phyloP scores from a whole-genome alignment of 106 monocot genomes.

The Dendrobium officinale region DNA sequence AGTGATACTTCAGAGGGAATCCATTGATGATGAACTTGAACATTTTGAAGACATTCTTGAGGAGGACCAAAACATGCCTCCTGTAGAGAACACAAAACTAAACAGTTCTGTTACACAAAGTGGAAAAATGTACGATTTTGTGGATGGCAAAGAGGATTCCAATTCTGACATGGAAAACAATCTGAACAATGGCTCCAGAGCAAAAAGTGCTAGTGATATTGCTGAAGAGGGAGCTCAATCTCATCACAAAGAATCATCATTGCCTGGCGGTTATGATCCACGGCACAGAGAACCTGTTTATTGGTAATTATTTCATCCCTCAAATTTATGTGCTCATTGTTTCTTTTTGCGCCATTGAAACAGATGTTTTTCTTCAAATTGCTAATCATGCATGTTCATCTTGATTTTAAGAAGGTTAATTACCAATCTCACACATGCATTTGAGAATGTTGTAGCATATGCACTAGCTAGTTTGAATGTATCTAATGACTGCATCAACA shows the following conservation, averaged over 20 bases:
- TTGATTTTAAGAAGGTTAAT: neutral
- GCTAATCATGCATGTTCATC: neutral
- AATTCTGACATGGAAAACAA: slow-evolving; percentile 17
- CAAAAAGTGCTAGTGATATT: neutral
- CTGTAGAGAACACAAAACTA: slow-evolving; percentile 7
- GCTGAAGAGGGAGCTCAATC: slow-evolving; percentile 15
- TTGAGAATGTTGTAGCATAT: no score
- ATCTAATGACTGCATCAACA: no score
- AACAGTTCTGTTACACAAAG: neutral
- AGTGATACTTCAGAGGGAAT: slow-evolving; percentile 74
- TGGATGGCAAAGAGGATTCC: slow-evolving; percentile 3
- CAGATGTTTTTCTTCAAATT: neutral
- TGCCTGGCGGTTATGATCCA: slow-evolving; percentile 72
- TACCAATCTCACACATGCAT: neutral
- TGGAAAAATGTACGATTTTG: neutral
- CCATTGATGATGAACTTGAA: slow-evolving; percentile 79
- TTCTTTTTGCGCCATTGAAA: neutral
- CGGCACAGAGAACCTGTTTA: slow-evolving; percentile 86
- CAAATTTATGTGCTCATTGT: neutral
- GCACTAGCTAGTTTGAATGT: no score
- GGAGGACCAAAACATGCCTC: slow-evolving; percentile 14
- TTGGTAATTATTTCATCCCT: slow-evolving; percentile 40
- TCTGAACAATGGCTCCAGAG: slow-evolving; percentile 9
- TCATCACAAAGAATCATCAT: slow-evolving; percentile 10
- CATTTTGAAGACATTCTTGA: slow-evolving; percentile 81